Evolutionary conservation across 495 filamentous ascomycete species (phyloP), one percentile per base, ranked within the genome.

Genomic region (Thermochaetoides thermophila): DNA sequence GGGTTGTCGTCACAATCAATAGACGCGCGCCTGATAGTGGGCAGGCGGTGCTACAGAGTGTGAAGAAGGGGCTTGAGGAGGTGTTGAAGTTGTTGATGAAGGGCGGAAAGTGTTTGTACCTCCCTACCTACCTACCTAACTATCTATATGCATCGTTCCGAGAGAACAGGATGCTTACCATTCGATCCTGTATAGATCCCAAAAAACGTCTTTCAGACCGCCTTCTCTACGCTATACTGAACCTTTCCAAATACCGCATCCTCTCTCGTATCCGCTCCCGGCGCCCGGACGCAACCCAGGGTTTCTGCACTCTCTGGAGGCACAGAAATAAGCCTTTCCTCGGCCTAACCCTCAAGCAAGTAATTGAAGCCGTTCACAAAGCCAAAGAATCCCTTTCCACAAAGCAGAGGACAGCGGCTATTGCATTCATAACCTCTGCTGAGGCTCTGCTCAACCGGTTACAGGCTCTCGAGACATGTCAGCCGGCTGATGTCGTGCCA

Each of bases 1-100:
- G 47, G 8, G 48, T 63, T 5, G 24, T 59, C 1, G 35, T 66
- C 12, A 58, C 61, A 13, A 38, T 61, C 40, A 64, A 64, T 18
- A 57, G 49, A 34, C 14, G 26, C 2, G 1, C 1, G 0, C 13
- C 34, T 1, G n/a, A 18, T 1, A 22, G 32, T 29, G 37, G 39
- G 19, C 17, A 44, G 2, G 15, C 29, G 1, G 33, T 50, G 7
- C 27, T 60, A 21, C 13, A 28, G n/a, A 26, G 40, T 11, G 48
- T 59, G 22, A 46, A 50, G 34, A 18, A 12, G 4, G 48, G 46
- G 1, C 55, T 64, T 17, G 43, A 52, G 7, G 17, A 10, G 6
- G 43, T 64, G 1, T 50, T 56, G 22, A 31, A 34, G 15, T 17
- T 42, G 17, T 51, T 62, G 4, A 17, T 39, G 13, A 32, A 23